Evolutionary conservation across 768 basidiomycete genomes (phyloP).

Genomic region (Mycena latifolia): DNA sequence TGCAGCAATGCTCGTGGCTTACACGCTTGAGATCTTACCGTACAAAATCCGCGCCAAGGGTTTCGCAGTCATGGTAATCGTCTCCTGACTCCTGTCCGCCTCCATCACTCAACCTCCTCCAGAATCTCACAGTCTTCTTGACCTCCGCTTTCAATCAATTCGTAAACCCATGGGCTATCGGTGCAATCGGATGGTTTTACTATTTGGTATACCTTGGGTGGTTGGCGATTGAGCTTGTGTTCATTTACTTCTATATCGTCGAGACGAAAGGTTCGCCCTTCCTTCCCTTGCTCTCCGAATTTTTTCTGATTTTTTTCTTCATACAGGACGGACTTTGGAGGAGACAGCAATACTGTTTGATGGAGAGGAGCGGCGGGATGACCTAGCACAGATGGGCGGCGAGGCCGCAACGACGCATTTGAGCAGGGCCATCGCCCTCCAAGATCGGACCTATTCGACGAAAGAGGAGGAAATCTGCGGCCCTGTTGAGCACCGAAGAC

Average conservation of each 20-base stretch:
- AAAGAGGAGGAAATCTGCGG: slow-evolving; percentile 13
- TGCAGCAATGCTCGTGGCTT: slow-evolving; percentile 56
- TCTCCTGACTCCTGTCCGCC: not conserved
- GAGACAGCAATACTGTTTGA: slow-evolving; percentile 83
- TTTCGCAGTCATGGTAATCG: slow-evolving; percentile 76
- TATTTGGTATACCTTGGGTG: slow-evolving; percentile 68
- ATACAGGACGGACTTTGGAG: slow-evolving; percentile 71
- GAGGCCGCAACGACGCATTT: slow-evolving; percentile 56
- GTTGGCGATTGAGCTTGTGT: slow-evolving; percentile 71
- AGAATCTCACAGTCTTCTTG: slow-evolving; percentile 75
- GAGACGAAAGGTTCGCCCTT: slow-evolving; percentile 68
- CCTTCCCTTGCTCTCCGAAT: not conserved
- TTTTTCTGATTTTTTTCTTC: slow-evolving; percentile 25
- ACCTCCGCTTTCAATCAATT: slow-evolving; percentile 85
- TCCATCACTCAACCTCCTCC: slow-evolving; percentile 24
- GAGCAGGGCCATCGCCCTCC: slow-evolving; percentile 32
- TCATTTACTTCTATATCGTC: slow-evolving; percentile 66
- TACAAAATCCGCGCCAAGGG: slow-evolving; percentile 86
- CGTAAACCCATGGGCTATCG: slow-evolving; percentile 82
- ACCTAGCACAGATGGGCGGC: slow-evolving; percentile 60
- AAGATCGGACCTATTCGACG: slow-evolving; percentile 29
- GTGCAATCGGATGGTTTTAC: slow-evolving; percentile 68
- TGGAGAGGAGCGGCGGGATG: slow-evolving; percentile 61
- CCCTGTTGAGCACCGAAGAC: slow-evolving; percentile 19
- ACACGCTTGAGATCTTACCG: slow-evolving; percentile 84